Base-by-base conservation (phyloP, 257 asterid species). In the Euphrasia confusa region DNA sequence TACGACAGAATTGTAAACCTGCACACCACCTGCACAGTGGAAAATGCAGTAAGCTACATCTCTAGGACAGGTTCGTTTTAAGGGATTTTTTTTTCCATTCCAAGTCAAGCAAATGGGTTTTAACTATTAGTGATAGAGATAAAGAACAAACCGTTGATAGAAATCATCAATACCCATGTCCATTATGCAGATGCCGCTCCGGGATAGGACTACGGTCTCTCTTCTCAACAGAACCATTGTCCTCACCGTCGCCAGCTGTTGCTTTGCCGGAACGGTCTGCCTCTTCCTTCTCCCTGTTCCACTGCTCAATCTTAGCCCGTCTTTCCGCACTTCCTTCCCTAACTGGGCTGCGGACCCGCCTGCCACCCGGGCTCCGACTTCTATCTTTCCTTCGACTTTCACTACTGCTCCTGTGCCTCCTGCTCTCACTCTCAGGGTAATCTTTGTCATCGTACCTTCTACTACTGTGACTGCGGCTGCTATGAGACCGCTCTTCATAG, bases 251-350 rank as follows among this genome's bases (percentile, higher is more conserved):
- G 58, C 64, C 77, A 69, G 64, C 60, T 52, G 45, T 60, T 12
- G 49, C 81, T 65, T 65, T 80, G 65, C 63, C 70, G 60, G 78
- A 76, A 60, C 44, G 79, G 57, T 81, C 84, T 0, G 88, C 79
- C 63, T 83, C 87, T 64, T 93, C 97, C 69, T 70, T 89, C 73
- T 93, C 97, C 83, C 96, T 72, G 71, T 93, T 93, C 99, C 99
- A 93, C 70, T 85, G 95, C 72, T 74, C 97, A 61, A 93, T 93
- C 72, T 87, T 85, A 65, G 99, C 99, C 59, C 97, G 82, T 59
- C 99, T 87, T 79, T 93, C 99, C 68, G 85, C 97, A 67, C 99
- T 93, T 35, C 97, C 92, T 74, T 90, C 99, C 84, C 99, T 89
- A 54, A 74, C 65, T 14, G 97, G 95, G 68, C 91, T 92, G 14